phyloP scores from a whole-genome alignment of 306 rosid genomes.

The Pueraria montana region DNA sequence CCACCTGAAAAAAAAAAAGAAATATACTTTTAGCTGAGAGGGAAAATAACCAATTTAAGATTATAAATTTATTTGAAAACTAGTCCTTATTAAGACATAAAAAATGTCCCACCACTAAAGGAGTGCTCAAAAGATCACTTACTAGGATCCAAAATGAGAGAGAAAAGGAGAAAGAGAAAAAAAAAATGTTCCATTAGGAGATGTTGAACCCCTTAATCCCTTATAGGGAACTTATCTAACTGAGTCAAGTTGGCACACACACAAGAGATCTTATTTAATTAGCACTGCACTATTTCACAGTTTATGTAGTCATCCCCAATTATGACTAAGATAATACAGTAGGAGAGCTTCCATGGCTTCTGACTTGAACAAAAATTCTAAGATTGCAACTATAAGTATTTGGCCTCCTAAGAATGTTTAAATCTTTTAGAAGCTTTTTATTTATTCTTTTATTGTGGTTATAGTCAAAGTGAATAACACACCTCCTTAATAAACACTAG shows the following conservation, averaged over 20 bases:
- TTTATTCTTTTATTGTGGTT: neutral
- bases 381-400: neutral
- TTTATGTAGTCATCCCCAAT: neutral
- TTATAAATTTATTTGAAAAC: neutral
- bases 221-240: neutral
- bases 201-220: neutral
- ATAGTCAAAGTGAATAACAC: neutral
- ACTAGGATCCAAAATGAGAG: neutral
- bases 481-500: neutral
- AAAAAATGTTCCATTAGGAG: neutral
- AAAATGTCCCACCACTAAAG: neutral
- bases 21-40: neutral
- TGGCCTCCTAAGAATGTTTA: neutral
- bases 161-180: neutral
- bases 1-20: slow-evolving; percentile 60
- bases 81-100: neutral
- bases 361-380: too few relatives aligned
- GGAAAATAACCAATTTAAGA: neutral
- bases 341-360: neutral
- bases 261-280: neutral
- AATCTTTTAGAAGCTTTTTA: neutral
- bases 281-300: neutral
- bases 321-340: neutral
- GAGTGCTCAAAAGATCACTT: neutral
- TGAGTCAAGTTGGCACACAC: neutral